These are phyloP conservation scores for Coemansia sp. DNA, from an alignment of 192 early-diverging fungal species.

Conservation along the genomic window DNA sequence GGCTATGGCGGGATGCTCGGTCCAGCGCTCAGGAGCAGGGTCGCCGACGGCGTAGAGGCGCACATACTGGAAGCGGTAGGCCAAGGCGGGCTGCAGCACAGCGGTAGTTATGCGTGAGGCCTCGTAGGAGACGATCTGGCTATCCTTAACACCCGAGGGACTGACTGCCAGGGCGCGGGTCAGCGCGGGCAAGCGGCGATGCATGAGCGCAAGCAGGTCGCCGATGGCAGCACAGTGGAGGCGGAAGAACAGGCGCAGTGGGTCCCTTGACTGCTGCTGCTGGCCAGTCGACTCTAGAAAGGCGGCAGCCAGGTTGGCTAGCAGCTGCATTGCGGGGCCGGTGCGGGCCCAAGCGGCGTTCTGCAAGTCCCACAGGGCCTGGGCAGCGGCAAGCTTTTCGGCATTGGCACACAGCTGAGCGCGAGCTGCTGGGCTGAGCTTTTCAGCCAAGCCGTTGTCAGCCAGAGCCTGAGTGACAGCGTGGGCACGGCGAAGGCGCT, in stretches of 20 bases:
- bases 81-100: slow-evolving; percentile 26
- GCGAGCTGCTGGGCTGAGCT: slow-evolving; percentile 15
- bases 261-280: slow-evolving; percentile 17
- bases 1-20: slow-evolving; percentile 14
- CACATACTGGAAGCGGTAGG: slow-evolving; percentile 33
- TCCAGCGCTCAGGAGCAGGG: slow-evolving; percentile 21
- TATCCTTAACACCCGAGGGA: slow-evolving; percentile 17
- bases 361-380: slow-evolving; percentile 44
- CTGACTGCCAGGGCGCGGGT: slow-evolving; percentile 26
- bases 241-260: slow-evolving; percentile 38
- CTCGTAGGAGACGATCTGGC: slow-evolving; percentile 36
- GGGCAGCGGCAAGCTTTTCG: slow-evolving; percentile 43
- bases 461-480: slow-evolving; percentile 32
- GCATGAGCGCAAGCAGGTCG: slow-evolving; percentile 33
- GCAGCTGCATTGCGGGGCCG: slow-evolving; percentile 26
- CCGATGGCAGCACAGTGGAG: slow-evolving; percentile 27
- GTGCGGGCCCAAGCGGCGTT: slow-evolving; percentile 27
- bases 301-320: slow-evolving; percentile 25
- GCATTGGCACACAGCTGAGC: slow-evolving; percentile 27
- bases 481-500: slow-evolving; percentile 33
- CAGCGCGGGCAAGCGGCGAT: slow-evolving; percentile 23
- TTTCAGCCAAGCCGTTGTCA: slow-evolving; percentile 13
- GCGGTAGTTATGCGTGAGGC: slow-evolving; percentile 24
- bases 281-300: slow-evolving; percentile 31
- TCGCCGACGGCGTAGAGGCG: slow-evolving; percentile 23